Evolutionary conservation across 1,284 basidiomycete genomes (phyloP).

Genomic region (Ustilago tritici): DNA sequence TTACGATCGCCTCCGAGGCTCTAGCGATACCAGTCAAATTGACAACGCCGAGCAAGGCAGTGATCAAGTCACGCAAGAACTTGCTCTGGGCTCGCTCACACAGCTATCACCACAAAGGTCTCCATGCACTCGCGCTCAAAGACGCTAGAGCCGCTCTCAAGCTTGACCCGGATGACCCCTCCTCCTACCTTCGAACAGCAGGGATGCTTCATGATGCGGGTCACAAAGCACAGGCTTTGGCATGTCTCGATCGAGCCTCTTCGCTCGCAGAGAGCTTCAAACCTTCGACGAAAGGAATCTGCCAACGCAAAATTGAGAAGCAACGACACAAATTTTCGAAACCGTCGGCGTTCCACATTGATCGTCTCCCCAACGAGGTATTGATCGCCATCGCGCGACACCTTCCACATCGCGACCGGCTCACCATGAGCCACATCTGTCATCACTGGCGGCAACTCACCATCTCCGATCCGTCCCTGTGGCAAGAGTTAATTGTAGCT

Average conservation of each 20-base stretch:
- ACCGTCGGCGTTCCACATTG: background rate
- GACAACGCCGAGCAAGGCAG: slow-evolving; percentile 3
- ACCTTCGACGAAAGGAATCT: background rate
- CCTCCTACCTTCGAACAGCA: slow-evolving; percentile 33
- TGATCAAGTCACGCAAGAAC: slow-evolving; percentile 39
- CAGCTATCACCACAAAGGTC: slow-evolving; percentile 16
- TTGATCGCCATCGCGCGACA: slow-evolving; percentile 18
- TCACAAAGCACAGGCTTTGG: slow-evolving; percentile 13
- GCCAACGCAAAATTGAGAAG: slow-evolving; percentile 23
- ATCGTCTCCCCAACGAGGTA: slow-evolving; percentile 23
- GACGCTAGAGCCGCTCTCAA: slow-evolving; percentile 39
- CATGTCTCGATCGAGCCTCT: slow-evolving; percentile 24
- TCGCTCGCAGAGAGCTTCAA: slow-evolving; percentile 10
- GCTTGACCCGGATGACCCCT: slow-evolving; percentile 27
- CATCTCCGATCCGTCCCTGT: slow-evolving; percentile 10
- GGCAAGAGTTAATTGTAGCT: slow-evolving; percentile 2
- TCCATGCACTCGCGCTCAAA: slow-evolving; percentile 23
- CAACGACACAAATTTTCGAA: slow-evolving; percentile 14
- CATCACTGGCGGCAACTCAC: slow-evolving; percentile 15
- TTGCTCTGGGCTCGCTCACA: slow-evolving; percentile 40
- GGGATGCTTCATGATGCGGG: slow-evolving; percentile 16
- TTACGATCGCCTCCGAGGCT: slow-evolving; percentile 19
- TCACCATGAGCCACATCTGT: slow-evolving; percentile 23
- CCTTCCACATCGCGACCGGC: background rate
- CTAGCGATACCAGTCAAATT: slow-evolving; percentile 18